Evolutionary conservation across 1,284 basidiomycete genomes (phyloP).

Genomic region (Serendipita sp.): DNA sequence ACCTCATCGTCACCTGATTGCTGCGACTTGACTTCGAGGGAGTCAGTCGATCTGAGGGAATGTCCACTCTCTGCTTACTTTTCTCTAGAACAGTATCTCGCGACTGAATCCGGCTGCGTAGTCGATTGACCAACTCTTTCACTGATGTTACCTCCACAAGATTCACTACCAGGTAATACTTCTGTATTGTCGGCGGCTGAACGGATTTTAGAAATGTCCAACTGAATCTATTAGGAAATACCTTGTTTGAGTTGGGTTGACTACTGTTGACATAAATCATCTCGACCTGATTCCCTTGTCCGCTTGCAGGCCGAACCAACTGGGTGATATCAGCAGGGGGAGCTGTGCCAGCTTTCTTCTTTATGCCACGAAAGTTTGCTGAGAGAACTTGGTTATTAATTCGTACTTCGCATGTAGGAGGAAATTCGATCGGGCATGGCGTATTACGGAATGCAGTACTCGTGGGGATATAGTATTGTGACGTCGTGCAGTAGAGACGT

Average conservation of each 20-base stretch:
- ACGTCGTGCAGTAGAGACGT: slow-evolving; percentile 85
- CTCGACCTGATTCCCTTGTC: slow-evolving; percentile 53
- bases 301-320: slow-evolving; percentile 33
- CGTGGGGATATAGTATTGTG: slow-evolving; percentile 54
- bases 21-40: slow-evolving; percentile 38
- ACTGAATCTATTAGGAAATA: slow-evolving; percentile 20
- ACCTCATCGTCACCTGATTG: slow-evolving; percentile 72
- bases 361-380: slow-evolving; percentile 79
- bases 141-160: slow-evolving; percentile 63
- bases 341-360: slow-evolving; percentile 93
- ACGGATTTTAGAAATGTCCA: background rate
- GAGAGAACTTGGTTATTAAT: slow-evolving; percentile 58
- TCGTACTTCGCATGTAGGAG: slow-evolving; percentile 78
- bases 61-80: slow-evolving; percentile 31
- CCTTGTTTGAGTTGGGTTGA: slow-evolving; percentile 57
- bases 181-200: slow-evolving; percentile 30
- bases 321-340: slow-evolving; percentile 76
- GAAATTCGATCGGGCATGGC: slow-evolving; percentile 77
- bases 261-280: slow-evolving; percentile 84
- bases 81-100: slow-evolving; percentile 49
- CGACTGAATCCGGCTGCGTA: slow-evolving; percentile 53
- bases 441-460: slow-evolving; percentile 36
- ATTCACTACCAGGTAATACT: slow-evolving; percentile 74
- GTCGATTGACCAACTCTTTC: slow-evolving; percentile 46
- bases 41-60: slow-evolving; percentile 7